A percentile compares a stretch with the other conserved stretches of the same genome.
Conservation (phyloP, 441 rosid species). For the Gossypium laxum region DNA sequence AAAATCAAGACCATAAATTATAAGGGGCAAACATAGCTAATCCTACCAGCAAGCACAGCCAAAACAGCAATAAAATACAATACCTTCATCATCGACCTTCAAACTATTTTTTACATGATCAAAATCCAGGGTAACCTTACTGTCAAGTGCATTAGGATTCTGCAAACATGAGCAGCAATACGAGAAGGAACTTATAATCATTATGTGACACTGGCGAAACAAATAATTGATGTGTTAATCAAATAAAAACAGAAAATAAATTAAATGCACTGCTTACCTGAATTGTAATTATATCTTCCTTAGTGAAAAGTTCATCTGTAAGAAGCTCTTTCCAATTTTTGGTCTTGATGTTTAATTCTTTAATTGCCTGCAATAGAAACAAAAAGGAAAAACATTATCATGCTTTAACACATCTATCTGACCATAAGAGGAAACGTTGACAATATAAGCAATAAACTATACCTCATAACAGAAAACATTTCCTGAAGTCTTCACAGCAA, state of each 20-base stretch:
- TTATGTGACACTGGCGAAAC: background rate
- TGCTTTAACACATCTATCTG: background rate
- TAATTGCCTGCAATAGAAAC: conserved; percentile 48
- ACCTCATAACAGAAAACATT: conserved; percentile 89
- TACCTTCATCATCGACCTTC: conserved; percentile 82
- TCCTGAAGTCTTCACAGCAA: conserved; percentile 81
- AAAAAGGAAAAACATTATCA: conserved; percentile 11
- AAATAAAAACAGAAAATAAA: conserved; percentile 8
- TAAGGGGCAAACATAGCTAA: background rate
- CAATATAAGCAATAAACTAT: conserved; percentile 11
- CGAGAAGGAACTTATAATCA: background rate
- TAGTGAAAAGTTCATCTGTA: conserved; percentile 71
- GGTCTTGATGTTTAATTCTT: conserved; percentile 79
- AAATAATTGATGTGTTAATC: conserved; percentile 12
- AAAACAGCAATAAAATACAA: background rate
- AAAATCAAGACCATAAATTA: conserved; percentile 12
- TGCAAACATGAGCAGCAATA: conserved; percentile 21
- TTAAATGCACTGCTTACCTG: conserved; percentile 36
- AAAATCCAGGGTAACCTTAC: conserved; percentile 60
- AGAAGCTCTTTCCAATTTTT: conserved; percentile 88
- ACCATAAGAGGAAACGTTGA: conserved; percentile 8
- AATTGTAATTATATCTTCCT: conserved; percentile 72
- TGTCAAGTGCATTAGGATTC: conserved; percentile 74
- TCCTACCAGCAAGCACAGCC: conserved; percentile 1
- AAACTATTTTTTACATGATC: conserved; percentile 76